phyloP scores from a whole-genome alignment of 768 basidiomycete species.

The Suillus spraguei region DNA sequence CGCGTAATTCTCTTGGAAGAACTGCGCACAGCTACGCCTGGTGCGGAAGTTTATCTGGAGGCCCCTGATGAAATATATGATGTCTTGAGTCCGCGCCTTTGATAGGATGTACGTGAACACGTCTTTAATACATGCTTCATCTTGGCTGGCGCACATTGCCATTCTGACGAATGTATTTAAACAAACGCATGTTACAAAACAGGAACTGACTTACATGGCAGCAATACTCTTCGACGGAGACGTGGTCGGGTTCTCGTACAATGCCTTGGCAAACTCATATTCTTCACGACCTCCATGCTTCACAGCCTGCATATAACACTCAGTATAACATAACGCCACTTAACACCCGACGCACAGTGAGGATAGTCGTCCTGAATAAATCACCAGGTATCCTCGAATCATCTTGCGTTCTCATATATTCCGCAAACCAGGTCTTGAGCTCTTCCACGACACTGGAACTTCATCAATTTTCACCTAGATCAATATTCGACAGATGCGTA shows the following conservation, averaged over 20 bases:
- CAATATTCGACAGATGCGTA: slow-evolving; percentile 19
- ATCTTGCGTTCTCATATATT: slow-evolving; percentile 72
- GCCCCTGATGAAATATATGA: slow-evolving; percentile 63
- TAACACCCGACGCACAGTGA: slow-evolving; percentile 42
- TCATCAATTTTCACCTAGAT: neutral
- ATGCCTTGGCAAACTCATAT: slow-evolving; percentile 68
- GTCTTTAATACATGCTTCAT: slow-evolving; percentile 57
- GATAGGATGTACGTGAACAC: slow-evolving; percentile 62
- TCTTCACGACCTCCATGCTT: slow-evolving; percentile 73
- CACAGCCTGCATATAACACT: slow-evolving; percentile 52
- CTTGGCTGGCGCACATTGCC: slow-evolving; percentile 64
- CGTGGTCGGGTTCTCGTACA: slow-evolving; percentile 74
- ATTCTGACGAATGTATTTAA: slow-evolving; percentile 15
- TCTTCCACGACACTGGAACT: slow-evolving; percentile 68
- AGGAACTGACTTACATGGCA: slow-evolving; percentile 55
- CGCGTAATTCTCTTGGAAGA: slow-evolving; percentile 73
- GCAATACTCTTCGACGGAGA: slow-evolving; percentile 66
- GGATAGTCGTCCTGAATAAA: slow-evolving; percentile 59
- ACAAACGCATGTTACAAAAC: slow-evolving; percentile 3
- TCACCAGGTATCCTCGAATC: slow-evolving; percentile 81
- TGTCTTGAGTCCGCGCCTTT: slow-evolving; percentile 61
- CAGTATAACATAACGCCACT: slow-evolving; percentile 1
- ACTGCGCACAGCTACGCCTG: slow-evolving; percentile 54
- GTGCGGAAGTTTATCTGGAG: slow-evolving; percentile 57
- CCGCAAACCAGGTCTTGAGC: slow-evolving; percentile 67